Evolutionary conservation across 2,329 filamentous ascomycete genomes (phyloP).

Genomic region (Ciborinia camelliae): DNA sequence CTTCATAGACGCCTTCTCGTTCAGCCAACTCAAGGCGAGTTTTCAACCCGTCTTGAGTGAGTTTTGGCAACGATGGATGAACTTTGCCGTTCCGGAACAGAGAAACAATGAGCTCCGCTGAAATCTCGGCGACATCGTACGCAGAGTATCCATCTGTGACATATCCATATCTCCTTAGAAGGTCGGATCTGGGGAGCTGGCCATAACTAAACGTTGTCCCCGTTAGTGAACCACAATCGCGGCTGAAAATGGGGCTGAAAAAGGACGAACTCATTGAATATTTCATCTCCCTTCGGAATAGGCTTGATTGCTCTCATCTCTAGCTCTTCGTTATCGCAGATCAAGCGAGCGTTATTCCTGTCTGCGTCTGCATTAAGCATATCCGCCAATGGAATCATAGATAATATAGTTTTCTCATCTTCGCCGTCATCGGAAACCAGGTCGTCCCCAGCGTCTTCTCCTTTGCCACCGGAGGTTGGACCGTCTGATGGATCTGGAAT

Average conservation of each 20-base stretch:
- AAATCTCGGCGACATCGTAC: conserved; percentile 65
- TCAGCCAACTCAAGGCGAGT: conserved; percentile 44
- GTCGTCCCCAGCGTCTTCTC: conserved; percentile 47
- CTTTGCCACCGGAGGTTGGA: conserved; percentile 45
- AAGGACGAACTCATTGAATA: conserved; percentile 56
- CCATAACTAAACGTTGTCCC: conserved; percentile 47
- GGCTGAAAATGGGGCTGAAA: background rate
- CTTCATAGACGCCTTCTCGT: conserved; percentile 56
- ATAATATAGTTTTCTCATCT: conserved; percentile 49
- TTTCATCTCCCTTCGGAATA: conserved; percentile 56
- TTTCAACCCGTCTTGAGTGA: conserved; percentile 31
- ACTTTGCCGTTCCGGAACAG: conserved; percentile 22
- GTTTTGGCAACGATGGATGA: conserved; percentile 26
- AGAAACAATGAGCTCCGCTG: conserved; percentile 47
- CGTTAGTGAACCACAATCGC: conserved; percentile 1
- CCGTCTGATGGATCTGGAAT: conserved; percentile 41
- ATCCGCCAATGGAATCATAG: conserved; percentile 69
- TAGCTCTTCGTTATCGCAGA: conserved; percentile 42
- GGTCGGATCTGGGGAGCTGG: conserved; percentile 61
- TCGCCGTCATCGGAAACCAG: conserved; percentile 47
- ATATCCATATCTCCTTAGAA: conserved; percentile 66
- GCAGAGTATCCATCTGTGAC: conserved; percentile 60
- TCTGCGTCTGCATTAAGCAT: conserved; percentile 68
- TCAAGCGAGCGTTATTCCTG: conserved; percentile 55
- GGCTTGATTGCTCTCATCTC: conserved; percentile 60